Base-by-base conservation (phyloP, 305 asterid species). In the Solanum hybrid region DNA sequence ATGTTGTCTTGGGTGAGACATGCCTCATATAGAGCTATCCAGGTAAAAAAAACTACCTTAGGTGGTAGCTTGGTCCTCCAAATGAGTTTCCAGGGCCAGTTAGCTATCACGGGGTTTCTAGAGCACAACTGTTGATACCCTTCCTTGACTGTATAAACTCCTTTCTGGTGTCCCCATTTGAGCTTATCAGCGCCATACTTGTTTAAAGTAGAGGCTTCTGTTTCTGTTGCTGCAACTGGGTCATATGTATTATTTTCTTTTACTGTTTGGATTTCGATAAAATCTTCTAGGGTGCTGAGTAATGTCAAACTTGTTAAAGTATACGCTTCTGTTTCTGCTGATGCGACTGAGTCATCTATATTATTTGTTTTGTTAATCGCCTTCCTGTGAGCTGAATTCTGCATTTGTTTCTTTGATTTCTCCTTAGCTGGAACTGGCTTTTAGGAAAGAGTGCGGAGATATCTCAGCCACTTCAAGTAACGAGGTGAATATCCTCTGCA, bases 361-460 rank as follows among this genome's bases (percentile, higher is more conserved):
- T 84, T 46, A 17, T 29, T 46, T 84, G 11, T 84, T 42, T 81
- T 42, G 42, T 51, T 31, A 82, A 17, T 32, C 8, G 46, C 40
- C 71, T 73, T 27, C n/a, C 40, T 46, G 8, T 37, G 40, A 88
- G 14, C 86, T 88, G 86, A 88, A 88, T 78, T 78, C 26, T 56
- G 20, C 79, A 78, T 78, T 77, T 88, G 78, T 89, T 92, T 69
- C 77, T 87, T 89, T 90, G 73, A 32, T 89, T 91, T 80, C 90
- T 88, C 89, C 89, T 92, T 92, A 97, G 98, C 95, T 97, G 38
- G 99, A 97, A 92, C 90, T 97, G 91, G 97, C 98, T 90, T 95
- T 95, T 92, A 94, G 94, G 90, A 93, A 94, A 90, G 98, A 94
- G 92, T 92, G 92, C 84, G 98, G 96, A 86, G 97, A 95, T 29